These are phyloP conservation scores for Dothiorella sarmentorum DNA, from an alignment of 2,329 filamentous ascomycete genomes.

Conservation along the genomic window DNA sequence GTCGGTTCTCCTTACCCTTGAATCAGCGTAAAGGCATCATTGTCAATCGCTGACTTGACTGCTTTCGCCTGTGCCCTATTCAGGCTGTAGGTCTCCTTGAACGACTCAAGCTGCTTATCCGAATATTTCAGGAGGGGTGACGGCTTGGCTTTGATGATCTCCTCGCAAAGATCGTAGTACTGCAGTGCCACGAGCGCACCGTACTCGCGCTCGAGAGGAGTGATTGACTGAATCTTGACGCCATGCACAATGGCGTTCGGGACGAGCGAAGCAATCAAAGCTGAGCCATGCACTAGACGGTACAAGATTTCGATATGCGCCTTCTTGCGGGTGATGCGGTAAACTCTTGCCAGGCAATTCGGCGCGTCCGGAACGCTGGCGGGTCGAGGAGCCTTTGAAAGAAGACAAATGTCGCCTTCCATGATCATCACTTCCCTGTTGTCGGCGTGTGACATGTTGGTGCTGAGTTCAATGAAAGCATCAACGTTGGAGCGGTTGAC, in stretches of 20 bases:
- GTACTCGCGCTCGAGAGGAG: conserved; percentile 91
- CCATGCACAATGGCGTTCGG: conserved; percentile 69
- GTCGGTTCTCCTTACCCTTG: conserved; percentile 67
- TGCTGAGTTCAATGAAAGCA: conserved; percentile 87
- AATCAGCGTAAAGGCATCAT: conserved; percentile 94
- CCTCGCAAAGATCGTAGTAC: conserved; percentile 93
- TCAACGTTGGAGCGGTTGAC: conserved; percentile 87
- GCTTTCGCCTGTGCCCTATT: conserved; percentile 89
- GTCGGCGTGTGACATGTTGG: conserved; percentile 67
- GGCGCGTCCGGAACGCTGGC: conserved; percentile 62
- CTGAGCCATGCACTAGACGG: conserved; percentile 67
- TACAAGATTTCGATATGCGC: conserved; percentile 80
- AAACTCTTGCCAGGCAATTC: conserved; percentile 84
- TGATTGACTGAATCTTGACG: conserved; percentile 87
- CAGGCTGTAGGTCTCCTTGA: conserved; percentile 74
- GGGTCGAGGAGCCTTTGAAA: conserved; percentile 72
- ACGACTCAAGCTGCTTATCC: conserved; percentile 65
- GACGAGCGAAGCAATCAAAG: conserved; percentile 62
- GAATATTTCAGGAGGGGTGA: conserved; percentile 82
- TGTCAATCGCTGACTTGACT: conserved; percentile 86
- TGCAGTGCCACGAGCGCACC: conserved; percentile 85
- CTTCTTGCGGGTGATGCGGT: conserved; percentile 75
- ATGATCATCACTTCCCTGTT: conserved; percentile 69
- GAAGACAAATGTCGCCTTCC: conserved; percentile 84
- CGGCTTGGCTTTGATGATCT: conserved; percentile 84